A percentile compares a stretch with the other conserved stretches of the same genome.
Conservation (phyloP, 257 asterid species). For the Nicotiana undulata region DNA sequence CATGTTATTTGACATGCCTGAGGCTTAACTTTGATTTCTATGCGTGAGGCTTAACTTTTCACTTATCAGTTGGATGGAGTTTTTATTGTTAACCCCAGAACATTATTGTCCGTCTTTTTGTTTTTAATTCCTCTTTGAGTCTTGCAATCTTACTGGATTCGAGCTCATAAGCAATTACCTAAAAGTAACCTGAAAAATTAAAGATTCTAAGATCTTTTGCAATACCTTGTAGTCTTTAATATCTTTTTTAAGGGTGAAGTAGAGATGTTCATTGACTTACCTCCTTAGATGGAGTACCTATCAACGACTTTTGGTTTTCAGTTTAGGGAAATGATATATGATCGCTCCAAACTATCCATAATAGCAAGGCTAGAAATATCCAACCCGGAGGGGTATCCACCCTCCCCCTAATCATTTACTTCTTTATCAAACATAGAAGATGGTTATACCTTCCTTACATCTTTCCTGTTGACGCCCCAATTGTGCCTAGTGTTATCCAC, state of each 20-base stretch:
- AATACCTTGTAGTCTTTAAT: neutral
- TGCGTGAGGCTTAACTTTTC: neutral
- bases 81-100: neutral
- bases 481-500: neutral
- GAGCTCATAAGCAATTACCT: neutral
- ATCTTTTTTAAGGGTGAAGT: neutral
- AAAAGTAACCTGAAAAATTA: neutral
- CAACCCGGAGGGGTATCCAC: neutral
- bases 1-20: neutral
- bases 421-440: neutral
- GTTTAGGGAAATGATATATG: neutral
- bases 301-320: neutral
- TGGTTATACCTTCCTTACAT: neutral
- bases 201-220: neutral
- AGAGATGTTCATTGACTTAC: neutral
- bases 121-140: neutral
- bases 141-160: neutral
- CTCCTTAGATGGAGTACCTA: neutral
- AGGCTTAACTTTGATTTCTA: neutral
- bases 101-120: neutral
- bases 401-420: neutral
- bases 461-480: neutral
- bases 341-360: neutral
- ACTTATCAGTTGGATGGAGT: neutral
- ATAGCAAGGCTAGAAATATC: neutral